A percentile compares a stretch with the other conserved stretches of the same genome.
Conservation (phyloP, 768 basidiomycete species). For the Chalciporus sphaerocephalus region DNA sequence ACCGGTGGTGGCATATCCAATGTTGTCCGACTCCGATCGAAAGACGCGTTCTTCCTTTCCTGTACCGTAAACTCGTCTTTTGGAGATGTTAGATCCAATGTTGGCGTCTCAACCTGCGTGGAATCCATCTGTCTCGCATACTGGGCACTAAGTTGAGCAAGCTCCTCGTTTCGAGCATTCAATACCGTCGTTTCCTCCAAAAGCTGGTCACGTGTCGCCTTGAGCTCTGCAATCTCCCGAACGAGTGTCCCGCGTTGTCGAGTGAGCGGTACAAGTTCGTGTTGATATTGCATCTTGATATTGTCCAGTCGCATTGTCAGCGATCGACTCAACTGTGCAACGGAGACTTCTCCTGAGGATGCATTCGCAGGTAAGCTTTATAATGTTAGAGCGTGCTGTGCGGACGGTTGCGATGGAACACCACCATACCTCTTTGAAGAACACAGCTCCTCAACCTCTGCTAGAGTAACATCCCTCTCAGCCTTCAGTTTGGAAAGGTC, state of each 20-base stretch:
- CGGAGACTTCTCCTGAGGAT: constrained; percentile 34
- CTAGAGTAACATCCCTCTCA: constrained; percentile 87
- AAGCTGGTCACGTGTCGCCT: constrained; percentile 78
- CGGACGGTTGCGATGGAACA: constrained; percentile 3
- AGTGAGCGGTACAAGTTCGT: constrained; percentile 80
- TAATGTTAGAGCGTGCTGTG: constrained; percentile 22
- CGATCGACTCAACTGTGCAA: constrained; percentile 54
- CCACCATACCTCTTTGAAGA: constrained; percentile 60
- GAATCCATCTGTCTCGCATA: constrained; percentile 75
- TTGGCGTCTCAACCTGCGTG: constrained; percentile 15
- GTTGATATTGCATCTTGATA: constrained; percentile 82
- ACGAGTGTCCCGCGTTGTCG: constrained; percentile 73
- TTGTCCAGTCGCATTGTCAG: constrained; percentile 82
- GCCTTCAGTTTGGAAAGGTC: constrained; percentile 84
- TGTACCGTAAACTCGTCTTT: constrained; percentile 11
- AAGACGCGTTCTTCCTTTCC: constrained; percentile 28
- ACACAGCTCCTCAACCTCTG: constrained; percentile 89
- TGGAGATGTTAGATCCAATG: constrained; percentile 3
- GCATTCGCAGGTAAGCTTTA: constrained; percentile 26
- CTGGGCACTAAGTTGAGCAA: constrained; percentile 82
- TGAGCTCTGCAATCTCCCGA: constrained; percentile 83
- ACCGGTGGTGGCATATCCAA: constrained; percentile 5
- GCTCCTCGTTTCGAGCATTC: constrained; percentile 87
- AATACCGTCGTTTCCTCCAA: constrained; percentile 89
- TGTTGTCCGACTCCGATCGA: constrained; percentile 22